phyloP scores from a whole-genome alignment of 2,329 filamentous ascomycete species.

The Aspergillus spinulosporus region DNA sequence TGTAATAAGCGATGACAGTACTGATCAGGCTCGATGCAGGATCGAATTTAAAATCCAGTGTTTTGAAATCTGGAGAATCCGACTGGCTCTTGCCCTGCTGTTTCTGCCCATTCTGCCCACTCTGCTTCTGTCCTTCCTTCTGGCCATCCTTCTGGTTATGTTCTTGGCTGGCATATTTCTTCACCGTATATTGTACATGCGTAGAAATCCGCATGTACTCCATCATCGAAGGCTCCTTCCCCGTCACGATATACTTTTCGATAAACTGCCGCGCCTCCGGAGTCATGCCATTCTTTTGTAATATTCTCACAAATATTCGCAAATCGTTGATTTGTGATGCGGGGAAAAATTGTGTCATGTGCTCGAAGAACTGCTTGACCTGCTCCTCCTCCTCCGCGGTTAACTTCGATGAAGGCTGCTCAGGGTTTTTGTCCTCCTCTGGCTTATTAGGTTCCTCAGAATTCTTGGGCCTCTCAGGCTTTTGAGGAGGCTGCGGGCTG shows the following conservation, averaged over 20 bases:
- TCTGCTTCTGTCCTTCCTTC: constrained; percentile 22
- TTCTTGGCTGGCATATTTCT: constrained; percentile 26
- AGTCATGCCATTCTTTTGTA: constrained; percentile 71
- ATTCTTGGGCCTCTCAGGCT: constrained; percentile 31
- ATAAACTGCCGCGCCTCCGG: constrained; percentile 65
- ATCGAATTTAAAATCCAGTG: constrained; percentile 53
- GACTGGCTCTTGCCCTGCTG: constrained; percentile 19
- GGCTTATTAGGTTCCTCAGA: constrained; percentile 39
- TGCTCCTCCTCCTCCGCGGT: constrained; percentile 58
- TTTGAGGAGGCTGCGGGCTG: constrained; percentile 29
- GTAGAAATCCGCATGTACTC: constrained; percentile 62
- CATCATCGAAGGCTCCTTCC: constrained; percentile 52
- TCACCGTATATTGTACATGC: constrained; percentile 47
- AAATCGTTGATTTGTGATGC: constrained; percentile 49
- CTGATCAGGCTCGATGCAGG: constrained; percentile 58
- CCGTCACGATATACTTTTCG: constrained; percentile 52
- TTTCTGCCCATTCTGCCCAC: constrained; percentile 23
- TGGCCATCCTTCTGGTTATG: constrained; percentile 21
- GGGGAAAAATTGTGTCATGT: constrained; percentile 61
- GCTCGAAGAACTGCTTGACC: constrained; percentile 58
- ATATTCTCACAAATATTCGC: constrained; percentile 51
- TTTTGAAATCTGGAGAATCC: not conserved
- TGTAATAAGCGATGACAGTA: constrained; percentile 61
- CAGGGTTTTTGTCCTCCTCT: not conserved
- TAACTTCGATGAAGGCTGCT: constrained; percentile 39